phyloP scores from a whole-genome alignment of 768 basidiomycete genomes.

The Mycena chlorophos region DNA sequence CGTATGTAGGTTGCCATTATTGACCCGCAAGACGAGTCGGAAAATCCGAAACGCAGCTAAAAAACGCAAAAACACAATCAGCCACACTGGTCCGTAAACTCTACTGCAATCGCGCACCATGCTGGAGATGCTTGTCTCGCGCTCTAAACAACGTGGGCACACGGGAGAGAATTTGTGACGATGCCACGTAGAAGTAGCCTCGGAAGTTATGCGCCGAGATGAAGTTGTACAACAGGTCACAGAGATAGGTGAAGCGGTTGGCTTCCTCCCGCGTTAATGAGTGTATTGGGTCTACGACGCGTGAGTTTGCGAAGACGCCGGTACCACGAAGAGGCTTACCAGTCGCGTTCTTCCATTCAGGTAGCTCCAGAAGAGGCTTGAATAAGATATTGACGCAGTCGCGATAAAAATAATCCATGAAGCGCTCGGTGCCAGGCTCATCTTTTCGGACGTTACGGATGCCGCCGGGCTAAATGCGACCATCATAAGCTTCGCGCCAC shows the following conservation, averaged over 20 bases:
- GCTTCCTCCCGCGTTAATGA: slow-evolving; percentile 70
- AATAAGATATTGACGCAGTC: slow-evolving; percentile 75
- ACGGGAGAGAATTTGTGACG: slow-evolving; percentile 70
- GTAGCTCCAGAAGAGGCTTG: slow-evolving; percentile 72
- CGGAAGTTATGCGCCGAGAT: slow-evolving; percentile 88
- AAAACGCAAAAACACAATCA: slow-evolving; percentile 14
- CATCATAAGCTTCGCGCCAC: slow-evolving; percentile 6
- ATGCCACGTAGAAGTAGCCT: slow-evolving; percentile 86
- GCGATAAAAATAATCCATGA: slow-evolving; percentile 93
- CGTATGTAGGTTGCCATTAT: slow-evolving; percentile 71
- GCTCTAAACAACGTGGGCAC: slow-evolving; percentile 77
- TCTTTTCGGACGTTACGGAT: slow-evolving; percentile 63
- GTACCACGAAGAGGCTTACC: slow-evolving; percentile 24
- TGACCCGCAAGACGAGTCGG: slow-evolving; percentile 78
- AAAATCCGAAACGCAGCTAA: slow-evolving; percentile 92
- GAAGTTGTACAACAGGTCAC: slow-evolving; percentile 89
- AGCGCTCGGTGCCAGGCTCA: slow-evolving; percentile 83
- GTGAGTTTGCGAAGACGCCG: slow-evolving; percentile 6
- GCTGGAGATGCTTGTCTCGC: slow-evolving; percentile 88
- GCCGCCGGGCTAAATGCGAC: slow-evolving; percentile 41
- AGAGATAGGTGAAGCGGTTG: slow-evolving; percentile 84
- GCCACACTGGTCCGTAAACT: slow-evolving; percentile 3
- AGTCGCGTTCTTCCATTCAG: slow-evolving; percentile 59
- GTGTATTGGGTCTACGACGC: slow-evolving; percentile 48
- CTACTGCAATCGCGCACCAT: slow-evolving; percentile 59